A percentile compares a stretch with the other conserved stretches of the same genome.
phyloP scores from a whole-genome alignment of 441 rosid genomes.

The Jatropha podagrica region DNA sequence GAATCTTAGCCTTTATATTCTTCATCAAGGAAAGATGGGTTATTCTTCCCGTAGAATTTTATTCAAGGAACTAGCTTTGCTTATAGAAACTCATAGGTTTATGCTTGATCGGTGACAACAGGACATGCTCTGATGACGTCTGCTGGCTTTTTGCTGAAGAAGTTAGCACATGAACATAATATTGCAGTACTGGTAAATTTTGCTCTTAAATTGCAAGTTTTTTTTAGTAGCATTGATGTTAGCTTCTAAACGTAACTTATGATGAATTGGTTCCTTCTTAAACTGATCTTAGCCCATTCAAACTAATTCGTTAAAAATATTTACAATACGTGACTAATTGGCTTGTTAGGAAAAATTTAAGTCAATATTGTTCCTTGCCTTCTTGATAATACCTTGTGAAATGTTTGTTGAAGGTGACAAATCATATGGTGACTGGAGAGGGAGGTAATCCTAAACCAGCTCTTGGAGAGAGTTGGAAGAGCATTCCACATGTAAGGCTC shows the following conservation, averaged over 20 bases:
- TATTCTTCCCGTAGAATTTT: slow-evolving; percentile 1
- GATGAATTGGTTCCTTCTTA: not conserved
- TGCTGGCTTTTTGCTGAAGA: slow-evolving; percentile 72
- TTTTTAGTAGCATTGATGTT: not conserved
- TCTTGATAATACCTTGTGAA: not conserved
- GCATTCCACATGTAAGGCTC: slow-evolving; percentile 76
- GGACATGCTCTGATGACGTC: slow-evolving; percentile 83
- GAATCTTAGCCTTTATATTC: not conserved
- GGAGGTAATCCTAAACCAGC: slow-evolving; percentile 72
- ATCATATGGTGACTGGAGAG: slow-evolving; percentile 80
- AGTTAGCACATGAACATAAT: slow-evolving; percentile 75
- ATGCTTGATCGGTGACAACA: slow-evolving; percentile 27
- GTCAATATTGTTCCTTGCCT: not conserved
- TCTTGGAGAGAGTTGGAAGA: slow-evolving; percentile 90
- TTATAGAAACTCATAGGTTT: not conserved
- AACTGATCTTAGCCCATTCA: not conserved
- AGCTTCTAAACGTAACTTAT: not conserved
- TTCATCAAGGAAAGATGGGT: not conserved
- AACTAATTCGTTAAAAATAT: not conserved
- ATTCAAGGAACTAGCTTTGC: not conserved
- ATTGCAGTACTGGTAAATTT: slow-evolving; percentile 59
- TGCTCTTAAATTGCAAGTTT: slow-evolving; percentile 2
- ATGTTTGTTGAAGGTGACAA: slow-evolving; percentile 54
- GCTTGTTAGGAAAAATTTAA: not conserved
- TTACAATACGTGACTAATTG: not conserved